Conservation (phyloP, 2,329 filamentous ascomycete genomes). For the Nannizzia gypsea region DNA sequence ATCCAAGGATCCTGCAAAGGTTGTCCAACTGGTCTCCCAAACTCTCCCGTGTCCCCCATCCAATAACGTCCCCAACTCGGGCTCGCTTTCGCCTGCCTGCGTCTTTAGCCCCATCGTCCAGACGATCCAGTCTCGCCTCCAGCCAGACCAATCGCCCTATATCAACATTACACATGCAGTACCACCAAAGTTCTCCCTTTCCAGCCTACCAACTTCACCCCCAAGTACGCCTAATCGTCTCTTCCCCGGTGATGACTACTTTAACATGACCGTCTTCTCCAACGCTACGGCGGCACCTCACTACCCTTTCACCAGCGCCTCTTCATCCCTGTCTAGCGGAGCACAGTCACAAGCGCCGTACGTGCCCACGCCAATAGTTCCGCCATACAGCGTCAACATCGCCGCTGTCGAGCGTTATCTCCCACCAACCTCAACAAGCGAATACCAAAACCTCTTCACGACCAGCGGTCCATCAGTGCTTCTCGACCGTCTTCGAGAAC, state of each 20-base stretch:
- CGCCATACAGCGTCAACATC: conserved; percentile 48
- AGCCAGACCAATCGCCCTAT: conserved; percentile 43
- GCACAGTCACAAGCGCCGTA: conserved; percentile 22
- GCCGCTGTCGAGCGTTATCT: conserved; percentile 54
- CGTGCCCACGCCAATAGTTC: conserved; percentile 45
- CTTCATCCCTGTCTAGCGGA: conserved; percentile 17
- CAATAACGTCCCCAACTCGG: conserved; percentile 23
- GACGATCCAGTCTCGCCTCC: conserved; percentile 42
- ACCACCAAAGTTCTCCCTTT: conserved; percentile 49
- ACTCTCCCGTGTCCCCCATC: conserved; percentile 45
- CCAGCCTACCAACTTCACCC: conserved; percentile 51
- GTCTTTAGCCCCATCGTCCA: conserved; percentile 46
- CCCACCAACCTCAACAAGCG: conserved; percentile 47
- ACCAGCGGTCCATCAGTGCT: conserved; percentile 45
- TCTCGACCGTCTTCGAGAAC: conserved; percentile 49
- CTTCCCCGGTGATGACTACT: conserved; percentile 47
- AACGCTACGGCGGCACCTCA: conserved; percentile 49
- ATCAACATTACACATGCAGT: conserved; percentile 55
- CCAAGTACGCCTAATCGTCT: conserved; percentile 43
- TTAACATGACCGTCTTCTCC: conserved; percentile 50
- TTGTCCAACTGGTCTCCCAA: conserved; percentile 48
- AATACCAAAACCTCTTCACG: conserved; percentile 49
- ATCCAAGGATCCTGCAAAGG: conserved; percentile 27
- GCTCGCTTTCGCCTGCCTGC: conserved; percentile 7
- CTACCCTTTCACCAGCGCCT: conserved; percentile 39